Base-by-base conservation (phyloP, 768 basidiomycete species). In the Tricholoma furcatifolium region DNA sequence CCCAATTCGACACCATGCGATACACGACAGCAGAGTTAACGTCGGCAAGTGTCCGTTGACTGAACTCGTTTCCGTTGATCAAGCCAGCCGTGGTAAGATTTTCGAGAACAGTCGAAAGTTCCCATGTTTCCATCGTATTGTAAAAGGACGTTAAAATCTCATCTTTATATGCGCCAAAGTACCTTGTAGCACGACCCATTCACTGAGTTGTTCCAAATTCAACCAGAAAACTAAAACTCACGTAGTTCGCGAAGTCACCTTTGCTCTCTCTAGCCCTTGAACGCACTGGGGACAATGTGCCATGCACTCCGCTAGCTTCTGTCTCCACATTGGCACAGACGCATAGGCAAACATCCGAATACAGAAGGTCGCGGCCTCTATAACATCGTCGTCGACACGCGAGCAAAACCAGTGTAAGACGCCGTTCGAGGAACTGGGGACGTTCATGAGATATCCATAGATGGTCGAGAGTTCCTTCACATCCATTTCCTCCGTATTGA, bases 331-430 rank as follows among this genome's bases (percentile, higher is more conserved):
- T 2, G 77, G 74, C 3, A 90, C 85, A 27, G 81, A 79, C 47
- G 78, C 71, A 60, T 92, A 97, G 9, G 93, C 93, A 64, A 88
- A 86, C 35, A 97, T 68, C 46, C 93, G 82, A 34, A 96, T 73
- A 44, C 91, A 77, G 70, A 94, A 97, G 0, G 83, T 84, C 0
- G 94, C 91, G 2, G 86, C 82, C 53, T 82, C 85, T 8, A 78
- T 67, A 0, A 80, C 84, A 31, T 81, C 70, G 8, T 75, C 64
- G 30, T 79, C 70, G 3, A 85, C 86, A 34, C 78, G 76, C 24
- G 71, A 66, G 67, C 94, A 97, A 65, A 88, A 95, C 91, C 92
- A 95, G 62, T 97, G 93, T 48, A 79, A 56, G 30, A 70, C 67
- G 44, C 76, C 75, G 40, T 65, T 63, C 30, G 69, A 57, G 42